Evolutionary conservation across 495 filamentous ascomycete genomes (phyloP).

Genomic region (Mytilinidion resinicola): DNA sequence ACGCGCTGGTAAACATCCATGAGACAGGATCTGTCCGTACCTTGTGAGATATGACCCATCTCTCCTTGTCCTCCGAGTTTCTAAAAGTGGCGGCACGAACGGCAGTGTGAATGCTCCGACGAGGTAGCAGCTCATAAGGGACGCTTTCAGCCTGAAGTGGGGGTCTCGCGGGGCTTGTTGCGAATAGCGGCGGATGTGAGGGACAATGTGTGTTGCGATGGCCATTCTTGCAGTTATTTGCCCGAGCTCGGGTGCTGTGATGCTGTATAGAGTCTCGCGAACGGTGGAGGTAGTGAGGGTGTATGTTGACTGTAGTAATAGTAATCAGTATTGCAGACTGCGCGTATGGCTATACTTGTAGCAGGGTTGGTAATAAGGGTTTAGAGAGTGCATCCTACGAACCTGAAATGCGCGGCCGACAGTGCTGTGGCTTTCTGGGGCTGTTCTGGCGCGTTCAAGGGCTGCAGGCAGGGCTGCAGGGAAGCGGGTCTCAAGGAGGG

Average conservation of each 20-base stretch:
- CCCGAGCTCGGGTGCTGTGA: background rate
- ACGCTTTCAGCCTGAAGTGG: conserved; percentile 23
- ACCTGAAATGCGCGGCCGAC: no score
- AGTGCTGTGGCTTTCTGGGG: no score
- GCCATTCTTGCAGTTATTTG: conserved; percentile 9
- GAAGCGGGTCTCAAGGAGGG: no score
- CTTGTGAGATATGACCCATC: conserved; percentile 26
- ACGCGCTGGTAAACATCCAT: no score
- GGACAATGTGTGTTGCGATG: conserved; percentile 16
- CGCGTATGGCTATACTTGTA: no score
- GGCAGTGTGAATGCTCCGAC: conserved; percentile 52
- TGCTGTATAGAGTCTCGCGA: background rate
- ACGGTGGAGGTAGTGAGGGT: background rate
- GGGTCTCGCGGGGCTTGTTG: conserved; percentile 27
- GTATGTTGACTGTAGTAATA: background rate
- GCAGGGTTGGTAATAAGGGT: no score
- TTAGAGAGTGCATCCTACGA: no score
- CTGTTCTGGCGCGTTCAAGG: no score
- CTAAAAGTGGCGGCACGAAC: conserved; percentile 69
- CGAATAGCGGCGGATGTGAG: conserved; percentile 25
- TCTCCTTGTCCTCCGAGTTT: conserved; percentile 18
- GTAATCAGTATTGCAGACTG: no score
- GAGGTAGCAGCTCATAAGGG: conserved; percentile 26
- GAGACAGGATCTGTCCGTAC: conserved; percentile 3
- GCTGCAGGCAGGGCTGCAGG: no score